Base-by-base conservation (phyloP, 2,329 filamentous ascomycete genomes). In the Ophiostoma piceae region DNA sequence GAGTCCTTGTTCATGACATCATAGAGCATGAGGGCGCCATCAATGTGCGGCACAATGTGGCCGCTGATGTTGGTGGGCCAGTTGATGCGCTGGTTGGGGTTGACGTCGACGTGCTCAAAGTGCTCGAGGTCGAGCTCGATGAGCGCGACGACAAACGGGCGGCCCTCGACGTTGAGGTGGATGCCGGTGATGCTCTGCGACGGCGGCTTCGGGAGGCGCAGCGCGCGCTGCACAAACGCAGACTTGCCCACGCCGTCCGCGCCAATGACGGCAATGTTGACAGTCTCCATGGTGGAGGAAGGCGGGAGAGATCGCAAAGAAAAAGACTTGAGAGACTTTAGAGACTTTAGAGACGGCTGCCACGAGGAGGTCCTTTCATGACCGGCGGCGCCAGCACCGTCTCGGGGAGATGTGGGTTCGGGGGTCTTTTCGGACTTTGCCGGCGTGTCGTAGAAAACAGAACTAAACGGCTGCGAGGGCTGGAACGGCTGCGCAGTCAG, bases 1-100 rank as follows among this genome's bases (percentile, higher is more conserved):
- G 89, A 94, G 71, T 89, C 87, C 74, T 87, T 85, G 77, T 91
- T 90, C 79, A 88, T 91, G 64, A 96, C 90, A 84, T 97, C 92
- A 83, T 97, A 97, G 67, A 98, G 82, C 71, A 94, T 87, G 74
- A 97, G 81, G 65, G 91, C 92, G 26, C 91, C 94, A 76, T 98
- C 92, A 76, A 97, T 86, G 57, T 84, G 85, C 67, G 92, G 92
- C 71, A 92, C 84, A 72, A 89, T 86, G 73, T 88, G 84, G 71
- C 92, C 91, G 76, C 90, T 85, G 74, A 89, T 85, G 76, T 89
- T 86, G 74, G 87, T 88, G 14, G 87, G 88, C 88, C 88, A 90
- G 77, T 87, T 84, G 71, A 90, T 86, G 69, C 85, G 84, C 72
- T 85, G 83, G 69, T 82, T 79, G 32, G 85, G 83, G 73, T 84